A percentile compares a stretch with the other conserved stretches of the same genome.
phyloP scores from a whole-genome alignment of 1,139 yeast genomes.

The Kluyveromyces sp. region DNA sequence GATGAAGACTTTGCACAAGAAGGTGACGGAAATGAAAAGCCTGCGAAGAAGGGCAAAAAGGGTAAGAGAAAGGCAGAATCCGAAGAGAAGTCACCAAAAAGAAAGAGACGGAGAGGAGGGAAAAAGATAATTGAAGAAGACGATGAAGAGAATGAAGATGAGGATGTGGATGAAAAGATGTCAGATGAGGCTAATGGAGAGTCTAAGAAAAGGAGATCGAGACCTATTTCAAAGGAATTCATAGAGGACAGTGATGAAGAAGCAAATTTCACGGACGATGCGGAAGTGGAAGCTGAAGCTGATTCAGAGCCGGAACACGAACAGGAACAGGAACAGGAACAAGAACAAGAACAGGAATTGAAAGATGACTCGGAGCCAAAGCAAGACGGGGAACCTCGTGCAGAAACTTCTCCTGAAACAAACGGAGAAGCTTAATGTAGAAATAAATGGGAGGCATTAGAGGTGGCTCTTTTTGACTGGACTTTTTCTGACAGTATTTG shows the following conservation, averaged over 20 bases:
- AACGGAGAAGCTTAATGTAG: too few species aligned
- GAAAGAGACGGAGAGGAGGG: conserved; percentile 13
- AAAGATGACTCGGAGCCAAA: neutral
- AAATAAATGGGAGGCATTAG: too few species aligned
- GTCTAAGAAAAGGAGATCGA: conserved; percentile 15
- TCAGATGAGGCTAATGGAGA: conserved; percentile 17
- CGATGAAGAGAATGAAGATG: conserved; percentile 12
- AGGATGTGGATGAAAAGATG: conserved; percentile 17
- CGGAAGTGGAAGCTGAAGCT: neutral
- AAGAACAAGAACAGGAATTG: neutral
- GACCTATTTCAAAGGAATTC: conserved; percentile 33
- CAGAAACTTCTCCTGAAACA: too few species aligned
- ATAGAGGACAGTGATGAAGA: conserved; percentile 51
- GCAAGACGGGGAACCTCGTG: too few species aligned
- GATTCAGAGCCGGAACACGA: neutral
- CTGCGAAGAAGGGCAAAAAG: conserved; percentile 16
- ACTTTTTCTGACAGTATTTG: too few species aligned
- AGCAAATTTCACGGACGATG: conserved; percentile 12
- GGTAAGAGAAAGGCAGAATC: conserved; percentile 10
- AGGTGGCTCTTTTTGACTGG: too few species aligned
- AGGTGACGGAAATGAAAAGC: conserved; percentile 17
- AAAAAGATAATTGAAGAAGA: conserved; percentile 15
- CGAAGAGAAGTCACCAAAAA: conserved; percentile 14
- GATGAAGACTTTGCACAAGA: conserved; percentile 22
- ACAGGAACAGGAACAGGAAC: neutral